phyloP scores from a whole-genome alignment of 352 stramenopile genomes.

The Globisporangium radiosum region DNA sequence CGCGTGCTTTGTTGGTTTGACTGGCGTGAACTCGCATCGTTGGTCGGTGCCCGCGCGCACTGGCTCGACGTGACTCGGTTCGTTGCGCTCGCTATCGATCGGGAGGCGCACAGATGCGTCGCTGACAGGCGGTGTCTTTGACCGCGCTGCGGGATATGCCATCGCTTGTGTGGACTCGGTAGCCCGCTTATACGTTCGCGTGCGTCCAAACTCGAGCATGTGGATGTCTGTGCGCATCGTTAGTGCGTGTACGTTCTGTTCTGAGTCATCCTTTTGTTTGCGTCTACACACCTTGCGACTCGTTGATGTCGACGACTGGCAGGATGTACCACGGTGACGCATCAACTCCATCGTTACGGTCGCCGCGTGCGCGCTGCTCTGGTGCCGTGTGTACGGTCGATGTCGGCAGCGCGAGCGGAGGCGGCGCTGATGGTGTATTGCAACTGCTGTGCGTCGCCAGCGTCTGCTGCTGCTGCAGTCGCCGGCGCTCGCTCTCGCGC shows the following conservation, averaged over 20 bases:
- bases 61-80: too few species aligned
- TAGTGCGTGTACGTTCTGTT: too few species aligned
- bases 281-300: conserved; percentile 36
- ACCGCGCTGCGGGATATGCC: too few species aligned
- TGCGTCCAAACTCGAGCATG: conserved; percentile 38
- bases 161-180: neutral
- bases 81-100: too few species aligned
- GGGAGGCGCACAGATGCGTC: too few species aligned
- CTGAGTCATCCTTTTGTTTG: neutral
- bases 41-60: conserved; percentile 1
- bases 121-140: too few species aligned
- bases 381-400: neutral
- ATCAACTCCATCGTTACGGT: conserved; percentile 2
- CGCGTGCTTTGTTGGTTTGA: conserved; percentile 35
- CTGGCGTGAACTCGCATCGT: conserved; percentile 49
- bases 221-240: conserved; percentile 31
- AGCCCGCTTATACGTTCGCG: conserved; percentile 6
- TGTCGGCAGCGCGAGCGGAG: conserved; percentile 10
- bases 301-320: conserved; percentile 27
- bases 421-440: conserved; percentile 11
- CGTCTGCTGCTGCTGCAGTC: conserved; percentile 1
- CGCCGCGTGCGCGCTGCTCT: neutral
- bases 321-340: conserved; percentile 61
- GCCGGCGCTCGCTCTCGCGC: conserved; percentile 15
- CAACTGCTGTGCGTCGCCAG: neutral